Evolutionary conservation across 345 rosid species (phyloP).

Genomic region (Odontarrhena argentea): DNA sequence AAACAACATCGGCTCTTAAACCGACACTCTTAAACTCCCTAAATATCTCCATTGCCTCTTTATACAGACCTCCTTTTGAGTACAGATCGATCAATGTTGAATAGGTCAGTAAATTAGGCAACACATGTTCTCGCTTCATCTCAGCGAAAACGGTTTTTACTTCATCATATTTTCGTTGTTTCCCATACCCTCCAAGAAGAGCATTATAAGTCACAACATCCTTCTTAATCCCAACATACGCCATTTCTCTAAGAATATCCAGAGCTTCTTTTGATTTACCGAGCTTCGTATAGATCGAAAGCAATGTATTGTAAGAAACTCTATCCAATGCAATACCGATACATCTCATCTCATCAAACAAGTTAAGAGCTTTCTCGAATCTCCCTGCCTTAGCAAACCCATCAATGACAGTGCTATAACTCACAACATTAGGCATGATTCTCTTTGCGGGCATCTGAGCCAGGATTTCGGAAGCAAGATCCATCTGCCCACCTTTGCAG

Average conservation of each 20-base stretch:
- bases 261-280: constrained; percentile 79
- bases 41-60: constrained; percentile 80
- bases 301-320: constrained; percentile 78
- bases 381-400: constrained; percentile 86
- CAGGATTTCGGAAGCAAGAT: constrained; percentile 69
- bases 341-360: constrained; percentile 78
- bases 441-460: constrained; percentile 79
- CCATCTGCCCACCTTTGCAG: constrained; percentile 92
- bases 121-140: constrained; percentile 66
- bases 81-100: constrained; percentile 84
- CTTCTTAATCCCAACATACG: constrained; percentile 64
- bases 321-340: constrained; percentile 74
- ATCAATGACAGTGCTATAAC: constrained; percentile 86
- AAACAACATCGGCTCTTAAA: constrained; percentile 89
- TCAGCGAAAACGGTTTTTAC: constrained; percentile 62
- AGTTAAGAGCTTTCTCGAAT: constrained; percentile 62
- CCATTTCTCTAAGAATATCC: constrained; percentile 84
- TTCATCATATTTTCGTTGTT: constrained; percentile 65
- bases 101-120: constrained; percentile 80
- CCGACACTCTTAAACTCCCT: constrained; percentile 69
- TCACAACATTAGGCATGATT: constrained; percentile 80
- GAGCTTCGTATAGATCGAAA: constrained; percentile 71
- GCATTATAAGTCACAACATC: constrained; percentile 93
- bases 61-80: constrained; percentile 79
- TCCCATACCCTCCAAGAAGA: constrained; percentile 85